Base-by-base conservation (phyloP, 495 filamentous ascomycete species). In the Daldinia concentrica region DNA sequence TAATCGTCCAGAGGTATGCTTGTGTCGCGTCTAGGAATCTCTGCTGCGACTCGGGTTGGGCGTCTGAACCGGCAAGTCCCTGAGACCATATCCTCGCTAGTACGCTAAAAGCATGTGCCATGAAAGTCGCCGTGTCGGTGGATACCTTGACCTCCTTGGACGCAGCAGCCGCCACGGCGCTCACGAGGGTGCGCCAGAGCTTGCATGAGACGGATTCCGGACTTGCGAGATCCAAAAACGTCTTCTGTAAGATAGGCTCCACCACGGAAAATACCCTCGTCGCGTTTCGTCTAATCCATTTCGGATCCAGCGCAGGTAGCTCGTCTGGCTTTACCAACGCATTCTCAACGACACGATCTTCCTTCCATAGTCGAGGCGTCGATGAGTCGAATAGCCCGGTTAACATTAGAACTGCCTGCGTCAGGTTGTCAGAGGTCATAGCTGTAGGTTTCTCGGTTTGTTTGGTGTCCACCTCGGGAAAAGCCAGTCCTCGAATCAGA, bases 121-220 rank as follows among this genome's bases (percentile, higher is more conserved):
- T 85, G 48, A 93, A 93, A 56, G 89, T 84, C 80, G 92, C 92
- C 5, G 92, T 90, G 62, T 98, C 94, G 24, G 85, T 86, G 0
- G 93, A 93, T 12, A 94, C 91, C 71, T 93, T 97, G 62, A 99
- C 90, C 76, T 99, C 95, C 79, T 96, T 95, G 48, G 86, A 90
- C 6, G 92, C 92, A 0, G 95, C 94, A 58, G 90, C 85, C 4
- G 90, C 89, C 32, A 98, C 78, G 6, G 92, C 88, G 12, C 80
- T 86, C 15, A 90, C 85, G 29, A 97, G 87, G 52, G 81, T 84
- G 11, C 79, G 77, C 95, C 95, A 98, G 43, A 95, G 82, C 11
- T 78, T 76, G 37, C 82, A 83, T 27, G 88, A 83, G 6, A 81
- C 73, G 6, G 82, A 82, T 15, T 86, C 80, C 3, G 83, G 77